Percentiles rank a stretch among this genome's conserved stretches.
phyloP scores from a whole-genome alignment of 1,139 yeast genomes.

The Hanseniaspora gamundiae region DNA sequence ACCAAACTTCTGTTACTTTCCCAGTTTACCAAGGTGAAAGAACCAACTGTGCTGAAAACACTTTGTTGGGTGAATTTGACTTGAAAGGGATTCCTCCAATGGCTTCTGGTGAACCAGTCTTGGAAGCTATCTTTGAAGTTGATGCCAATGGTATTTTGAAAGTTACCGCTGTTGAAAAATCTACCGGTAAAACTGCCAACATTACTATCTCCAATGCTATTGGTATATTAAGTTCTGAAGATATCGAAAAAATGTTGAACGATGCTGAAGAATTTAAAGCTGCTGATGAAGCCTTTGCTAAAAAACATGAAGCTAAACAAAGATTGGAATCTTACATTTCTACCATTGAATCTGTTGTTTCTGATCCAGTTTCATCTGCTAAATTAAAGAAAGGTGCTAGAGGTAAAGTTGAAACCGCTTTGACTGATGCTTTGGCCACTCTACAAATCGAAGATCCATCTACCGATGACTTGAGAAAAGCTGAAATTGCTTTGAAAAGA shows the following conservation, averaged over 20 bases:
- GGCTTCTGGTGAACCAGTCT: conserved; percentile 99
- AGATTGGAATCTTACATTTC: conserved; percentile 98
- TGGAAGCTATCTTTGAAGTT: conserved; percentile 98
- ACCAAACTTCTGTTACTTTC: conserved; percentile 99
- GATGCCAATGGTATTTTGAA: conserved; percentile 99
- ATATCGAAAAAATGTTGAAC: conserved; percentile 95
- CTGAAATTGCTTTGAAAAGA: conserved; percentile 98
- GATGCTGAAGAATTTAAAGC: conserved; percentile 99
- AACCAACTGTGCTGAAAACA: conserved; percentile 98
- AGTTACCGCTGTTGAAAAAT: conserved; percentile 99
- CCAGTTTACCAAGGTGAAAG: conserved; percentile 99
- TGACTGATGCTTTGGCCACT: conserved; percentile 97
- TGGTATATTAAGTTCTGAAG: conserved; percentile 96
- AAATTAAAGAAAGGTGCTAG: conserved; percentile 96
- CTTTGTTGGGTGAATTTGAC: conserved; percentile 98
- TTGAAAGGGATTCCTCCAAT: conserved; percentile 98
- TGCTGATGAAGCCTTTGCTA: conserved; percentile 98
- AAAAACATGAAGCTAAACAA: conserved; percentile 99
- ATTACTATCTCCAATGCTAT: conserved; percentile 99
- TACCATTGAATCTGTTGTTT: conserved; percentile 90
- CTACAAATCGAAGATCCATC: conserved; percentile 93
- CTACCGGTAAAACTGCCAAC: conserved; percentile 99
- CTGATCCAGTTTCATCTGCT: conserved; percentile 97
- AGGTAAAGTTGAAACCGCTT: conserved; percentile 97
- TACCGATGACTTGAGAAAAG: conserved; percentile 97